These are phyloP conservation scores for Magnusiomyces fungicola DNA, from an alignment of 1,139 yeast genomes.

Conservation along the genomic window DNA sequence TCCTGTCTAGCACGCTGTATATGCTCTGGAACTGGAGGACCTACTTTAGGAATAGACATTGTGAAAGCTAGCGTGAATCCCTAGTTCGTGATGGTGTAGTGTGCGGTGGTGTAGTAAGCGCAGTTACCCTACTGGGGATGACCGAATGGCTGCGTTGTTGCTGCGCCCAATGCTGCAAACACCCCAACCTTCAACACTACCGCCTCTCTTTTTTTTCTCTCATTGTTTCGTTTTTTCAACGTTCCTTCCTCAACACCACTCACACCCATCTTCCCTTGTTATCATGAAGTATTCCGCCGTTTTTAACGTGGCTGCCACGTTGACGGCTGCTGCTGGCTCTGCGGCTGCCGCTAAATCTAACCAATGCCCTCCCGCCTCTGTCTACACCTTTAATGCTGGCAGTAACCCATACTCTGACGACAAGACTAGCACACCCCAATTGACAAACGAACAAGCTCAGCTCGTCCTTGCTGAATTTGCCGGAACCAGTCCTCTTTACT, in stretches of 20 bases:
- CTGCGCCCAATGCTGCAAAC: not conserved
- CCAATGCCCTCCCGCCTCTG: slow-evolving; percentile 14
- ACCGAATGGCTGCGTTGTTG: not conserved
- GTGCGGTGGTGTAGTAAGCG: no score
- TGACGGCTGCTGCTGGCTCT: slow-evolving; percentile 4
- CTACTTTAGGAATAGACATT: slow-evolving; percentile 8
- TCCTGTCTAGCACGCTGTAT: slow-evolving; percentile 9
- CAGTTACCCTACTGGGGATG: not conserved
- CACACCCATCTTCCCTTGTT: not conserved
- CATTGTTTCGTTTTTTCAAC: not conserved
- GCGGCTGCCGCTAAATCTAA: slow-evolving; percentile 7
- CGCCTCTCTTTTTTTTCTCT: not conserved
- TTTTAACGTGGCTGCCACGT: slow-evolving; percentile 7
- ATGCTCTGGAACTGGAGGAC: slow-evolving; percentile 12
- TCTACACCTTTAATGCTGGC: slow-evolving; percentile 8
- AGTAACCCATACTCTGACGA: not conserved
- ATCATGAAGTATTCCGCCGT: slow-evolving; percentile 4
- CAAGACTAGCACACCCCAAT: slow-evolving; percentile 10
- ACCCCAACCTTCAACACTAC: not conserved
- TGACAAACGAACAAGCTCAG: slow-evolving; percentile 21
- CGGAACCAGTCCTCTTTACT: slow-evolving; percentile 20
- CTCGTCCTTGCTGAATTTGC: slow-evolving; percentile 25
- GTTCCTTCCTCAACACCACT: not conserved
- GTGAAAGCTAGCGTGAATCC: no score
- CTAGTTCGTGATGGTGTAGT: no score